Percentiles rank a stretch among this genome's conserved stretches.
Conservation (phyloP, 1,284 basidiomycete species). For the Pisolithus thermaeus region DNA sequence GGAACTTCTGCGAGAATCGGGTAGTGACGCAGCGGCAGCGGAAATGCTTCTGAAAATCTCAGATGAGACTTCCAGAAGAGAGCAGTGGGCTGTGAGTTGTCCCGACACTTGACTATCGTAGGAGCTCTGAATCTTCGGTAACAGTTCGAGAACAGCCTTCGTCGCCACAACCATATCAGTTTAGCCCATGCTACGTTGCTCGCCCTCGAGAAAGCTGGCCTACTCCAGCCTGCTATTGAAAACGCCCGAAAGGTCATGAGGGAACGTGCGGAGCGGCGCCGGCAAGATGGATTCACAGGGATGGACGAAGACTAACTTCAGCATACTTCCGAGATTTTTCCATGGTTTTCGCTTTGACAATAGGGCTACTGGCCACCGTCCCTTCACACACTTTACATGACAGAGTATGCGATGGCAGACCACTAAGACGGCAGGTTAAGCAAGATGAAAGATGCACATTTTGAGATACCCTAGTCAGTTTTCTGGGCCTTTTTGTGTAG, state of each 20-base stretch:
- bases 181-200: conserved; percentile 66
- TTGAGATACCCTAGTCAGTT: too few species aligned
- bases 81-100: conserved; percentile 71
- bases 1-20: conserved; percentile 39
- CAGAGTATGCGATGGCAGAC: neutral
- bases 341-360: neutral
- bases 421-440: too few species aligned
- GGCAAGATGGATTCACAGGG: conserved; percentile 21
- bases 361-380: neutral
- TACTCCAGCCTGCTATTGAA: conserved; percentile 43
- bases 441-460: too few species aligned
- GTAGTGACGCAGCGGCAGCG: conserved; percentile 40
- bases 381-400: too few species aligned
- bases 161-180: conserved; percentile 80
- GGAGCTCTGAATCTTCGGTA: conserved; percentile 3
- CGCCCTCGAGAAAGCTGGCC: conserved; percentile 63
- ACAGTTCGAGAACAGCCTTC: conserved; percentile 78
- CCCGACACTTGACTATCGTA: neutral
- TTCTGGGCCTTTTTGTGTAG: too few species aligned
- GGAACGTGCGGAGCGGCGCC: conserved; percentile 24
- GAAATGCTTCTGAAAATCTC: conserved; percentile 58
- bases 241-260: conserved; percentile 32
- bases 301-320: conserved; percentile 24
- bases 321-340: too few species aligned
- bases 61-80: conserved; percentile 74